These are phyloP conservation scores for Tricholoma terreum DNA, from an alignment of 768 basidiomycete species.

Conservation along the genomic window DNA sequence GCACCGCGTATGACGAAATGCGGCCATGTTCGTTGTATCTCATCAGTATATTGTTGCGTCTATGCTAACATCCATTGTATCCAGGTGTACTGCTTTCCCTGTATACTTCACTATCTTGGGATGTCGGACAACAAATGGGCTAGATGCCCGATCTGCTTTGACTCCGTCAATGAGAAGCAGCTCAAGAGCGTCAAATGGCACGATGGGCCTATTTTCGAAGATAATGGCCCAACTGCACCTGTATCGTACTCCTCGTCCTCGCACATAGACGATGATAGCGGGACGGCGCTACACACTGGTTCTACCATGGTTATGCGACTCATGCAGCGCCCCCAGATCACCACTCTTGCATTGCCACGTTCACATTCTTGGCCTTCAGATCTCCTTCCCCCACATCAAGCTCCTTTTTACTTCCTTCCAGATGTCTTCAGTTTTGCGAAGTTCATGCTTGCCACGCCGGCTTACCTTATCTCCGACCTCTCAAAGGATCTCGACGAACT, in stretches of 20 bases:
- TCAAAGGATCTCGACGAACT: constrained; percentile 72
- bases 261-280: constrained; percentile 30
- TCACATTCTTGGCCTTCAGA: constrained; percentile 94
- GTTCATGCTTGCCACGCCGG: constrained; percentile 95
- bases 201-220: constrained; percentile 43
- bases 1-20: constrained; percentile 96
- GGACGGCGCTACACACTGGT: constrained; percentile 47
- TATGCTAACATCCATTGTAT: not conserved
- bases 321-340: constrained; percentile 90
- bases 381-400: constrained; percentile 84
- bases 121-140: constrained; percentile 87
- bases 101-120: constrained; percentile 87
- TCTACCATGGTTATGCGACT: constrained; percentile 79
- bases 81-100: constrained; percentile 93
- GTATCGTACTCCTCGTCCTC: constrained; percentile 49
- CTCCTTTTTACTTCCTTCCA: constrained; percentile 94
- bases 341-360: constrained; percentile 90
- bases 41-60: constrained; percentile 8
- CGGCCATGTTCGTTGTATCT: constrained; percentile 75
- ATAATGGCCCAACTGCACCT: constrained; percentile 28
- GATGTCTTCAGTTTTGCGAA: constrained; percentile 85
- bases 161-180: constrained; percentile 85
- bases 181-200: constrained; percentile 94
- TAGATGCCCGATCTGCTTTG: constrained; percentile 94
- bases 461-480: constrained; percentile 75